Evolutionary conservation across 2,329 filamentous ascomycete species (phyloP).

Genomic region (Fusarium succisae): DNA sequence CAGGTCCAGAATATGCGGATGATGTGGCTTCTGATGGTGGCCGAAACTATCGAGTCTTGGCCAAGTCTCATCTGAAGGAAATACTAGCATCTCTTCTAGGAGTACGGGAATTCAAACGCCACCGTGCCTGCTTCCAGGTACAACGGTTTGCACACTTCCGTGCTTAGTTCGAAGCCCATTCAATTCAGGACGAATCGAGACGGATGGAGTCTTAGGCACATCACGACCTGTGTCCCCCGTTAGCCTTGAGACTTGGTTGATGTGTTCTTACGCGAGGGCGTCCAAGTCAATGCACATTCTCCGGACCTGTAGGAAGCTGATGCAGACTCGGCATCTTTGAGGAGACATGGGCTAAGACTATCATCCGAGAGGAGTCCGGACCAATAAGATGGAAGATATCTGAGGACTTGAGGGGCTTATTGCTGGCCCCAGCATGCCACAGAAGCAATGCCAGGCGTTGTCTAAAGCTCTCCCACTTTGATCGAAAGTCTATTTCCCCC

Average conservation of each 20-base stretch:
- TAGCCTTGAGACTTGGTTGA: background rate
- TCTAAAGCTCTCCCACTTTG: slow-evolving; percentile 30
- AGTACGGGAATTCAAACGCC: slow-evolving; percentile 38
- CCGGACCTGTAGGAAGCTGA: background rate
- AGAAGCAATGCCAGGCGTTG: slow-evolving; percentile 17
- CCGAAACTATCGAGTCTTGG: slow-evolving; percentile 14
- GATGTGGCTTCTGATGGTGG: slow-evolving; percentile 18
- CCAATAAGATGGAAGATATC: slow-evolving; percentile 13
- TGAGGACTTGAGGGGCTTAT: slow-evolving; percentile 22
- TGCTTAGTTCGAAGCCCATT: background rate
- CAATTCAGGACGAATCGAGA: background rate
- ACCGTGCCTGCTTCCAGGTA: slow-evolving; percentile 32
- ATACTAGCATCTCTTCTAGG: slow-evolving; percentile 13
- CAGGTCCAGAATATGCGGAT: slow-evolving; percentile 18
- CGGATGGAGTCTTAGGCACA: background rate
- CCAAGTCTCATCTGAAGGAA: slow-evolving; percentile 11
- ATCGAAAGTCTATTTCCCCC: slow-evolving; percentile 42
- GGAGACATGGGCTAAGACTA: slow-evolving; percentile 12
- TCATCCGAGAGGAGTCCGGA: slow-evolving; percentile 2
- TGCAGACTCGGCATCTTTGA: slow-evolving; percentile 2
- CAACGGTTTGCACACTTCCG: background rate
- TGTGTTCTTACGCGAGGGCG: background rate
- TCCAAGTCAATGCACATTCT: background rate
- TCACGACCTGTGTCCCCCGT: background rate
- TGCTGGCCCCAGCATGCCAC: slow-evolving; percentile 16